These are phyloP conservation scores for Fusarium temperatum DNA, from an alignment of 2,329 filamentous ascomycete species.

Conservation along the genomic window DNA sequence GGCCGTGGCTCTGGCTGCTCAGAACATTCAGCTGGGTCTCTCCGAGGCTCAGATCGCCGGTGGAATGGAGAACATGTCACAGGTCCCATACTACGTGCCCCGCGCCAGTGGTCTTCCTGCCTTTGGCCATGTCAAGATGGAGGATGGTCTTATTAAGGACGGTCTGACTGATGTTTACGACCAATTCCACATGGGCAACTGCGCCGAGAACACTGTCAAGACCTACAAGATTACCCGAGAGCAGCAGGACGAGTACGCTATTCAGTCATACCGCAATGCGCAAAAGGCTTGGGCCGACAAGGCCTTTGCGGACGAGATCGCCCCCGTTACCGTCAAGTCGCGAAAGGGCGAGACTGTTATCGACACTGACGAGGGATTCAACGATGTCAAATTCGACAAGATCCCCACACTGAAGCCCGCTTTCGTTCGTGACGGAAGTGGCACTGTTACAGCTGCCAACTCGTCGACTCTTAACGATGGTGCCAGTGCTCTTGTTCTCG, in stretches of 20 bases:
- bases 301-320: conserved; percentile 89
- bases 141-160: conserved; percentile 94
- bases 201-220: conserved; percentile 93
- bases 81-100: conserved; percentile 89
- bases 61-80: conserved; percentile 98
- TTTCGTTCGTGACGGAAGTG: conserved; percentile 85
- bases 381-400: conserved; percentile 87
- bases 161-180: conserved; percentile 97
- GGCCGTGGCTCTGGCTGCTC: conserved; percentile 87
- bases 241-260: conserved; percentile 90
- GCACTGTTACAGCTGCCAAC: conserved; percentile 94
- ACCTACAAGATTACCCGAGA: conserved; percentile 82
- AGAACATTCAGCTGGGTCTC: conserved; percentile 92
- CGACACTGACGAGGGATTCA: conserved; percentile 87
- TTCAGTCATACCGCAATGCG: conserved; percentile 87
- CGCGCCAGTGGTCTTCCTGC: conserved; percentile 83
- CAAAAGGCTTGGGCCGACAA: conserved; percentile 88
- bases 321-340: conserved; percentile 83
- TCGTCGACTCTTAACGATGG: conserved; percentile 95
- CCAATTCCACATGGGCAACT: conserved; percentile 97
- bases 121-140: conserved; percentile 87
- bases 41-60: conserved; percentile 90
- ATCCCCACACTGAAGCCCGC: conserved; percentile 88
- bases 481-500: conserved; percentile 87
- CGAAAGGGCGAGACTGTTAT: conserved; percentile 85